phyloP scores from a whole-genome alignment of 2,329 filamentous ascomycete genomes.

The Claviceps cyperi region DNA sequence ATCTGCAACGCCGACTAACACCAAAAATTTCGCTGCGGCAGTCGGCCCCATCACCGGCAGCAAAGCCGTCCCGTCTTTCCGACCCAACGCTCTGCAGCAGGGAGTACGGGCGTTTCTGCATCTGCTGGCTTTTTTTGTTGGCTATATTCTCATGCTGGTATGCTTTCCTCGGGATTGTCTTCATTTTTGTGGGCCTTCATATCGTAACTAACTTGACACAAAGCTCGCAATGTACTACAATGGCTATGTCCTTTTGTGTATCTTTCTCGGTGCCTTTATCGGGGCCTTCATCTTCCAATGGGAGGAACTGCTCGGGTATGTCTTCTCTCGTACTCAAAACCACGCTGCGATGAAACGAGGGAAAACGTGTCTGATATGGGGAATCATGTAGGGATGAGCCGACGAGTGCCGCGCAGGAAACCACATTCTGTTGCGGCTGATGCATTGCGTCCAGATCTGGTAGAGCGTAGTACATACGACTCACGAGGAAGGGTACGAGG shows the following conservation, averaged over 20 bases:
- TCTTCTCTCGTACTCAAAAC: neutral
- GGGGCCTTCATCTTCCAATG: slow-evolving; percentile 63
- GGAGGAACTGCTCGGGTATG: slow-evolving; percentile 34
- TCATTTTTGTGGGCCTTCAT: no score
- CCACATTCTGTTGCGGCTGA: slow-evolving; percentile 28
- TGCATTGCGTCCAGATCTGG: no score
- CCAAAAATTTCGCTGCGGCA: slow-evolving; percentile 9
- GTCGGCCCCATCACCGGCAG: slow-evolving; percentile 3
- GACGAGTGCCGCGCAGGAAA: slow-evolving; percentile 22
- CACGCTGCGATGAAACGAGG: no score
- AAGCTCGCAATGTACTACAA: slow-evolving; percentile 46
- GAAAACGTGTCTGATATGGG: neutral
- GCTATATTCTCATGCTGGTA: slow-evolving; percentile 63
- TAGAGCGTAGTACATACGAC: no score
- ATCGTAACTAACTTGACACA: neutral
- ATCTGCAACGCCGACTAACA: slow-evolving; percentile 2
- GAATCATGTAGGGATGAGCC: slow-evolving; percentile 8
- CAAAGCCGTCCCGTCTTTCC: slow-evolving; percentile 21
- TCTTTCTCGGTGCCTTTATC: slow-evolving; percentile 61
- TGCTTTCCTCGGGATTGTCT: no score
- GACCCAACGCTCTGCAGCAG: slow-evolving; percentile 52
- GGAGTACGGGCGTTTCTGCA: slow-evolving; percentile 51
- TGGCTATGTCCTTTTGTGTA: slow-evolving; percentile 67
- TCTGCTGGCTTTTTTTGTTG: slow-evolving; percentile 56
- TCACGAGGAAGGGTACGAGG: no score